Evolutionary conservation across 805 yeast species (phyloP), one percentile per base, ranked within the genome.

Genomic region (Nakazawaea holstii): DNA sequence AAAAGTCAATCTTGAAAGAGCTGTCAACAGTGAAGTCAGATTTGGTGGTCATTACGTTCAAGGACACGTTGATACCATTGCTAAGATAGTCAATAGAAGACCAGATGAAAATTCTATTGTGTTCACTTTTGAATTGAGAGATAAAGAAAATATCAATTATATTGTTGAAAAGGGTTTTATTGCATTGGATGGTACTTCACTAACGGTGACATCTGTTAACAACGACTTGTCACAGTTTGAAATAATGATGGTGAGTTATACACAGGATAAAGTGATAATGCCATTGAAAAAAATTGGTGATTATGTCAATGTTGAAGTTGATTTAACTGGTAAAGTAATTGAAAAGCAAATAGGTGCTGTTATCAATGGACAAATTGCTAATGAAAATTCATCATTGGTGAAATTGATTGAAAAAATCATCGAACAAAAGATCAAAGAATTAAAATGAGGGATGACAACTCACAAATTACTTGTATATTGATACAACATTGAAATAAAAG

Each of bases 1-100:
- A 15, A 74, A 72, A 49, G 96, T 94, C 17, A 92, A 94, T 61
- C 70, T 92, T 52, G 99, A 94, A 64, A 74, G 99, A 50, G 99
- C 99, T 0, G 89, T 94, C 30, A 72, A 82, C 2, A 73, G 70
- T 11, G 88, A 87, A 45, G 87, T 82, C 6, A 73, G 99, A 53
- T 80, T 91, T 58, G 99, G 99, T 24, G 99, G 99, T 0, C 99
- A 94, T 65, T 79, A 92, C 53, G 99, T 94, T 2, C 99, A 94
- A 59, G 99, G 99, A 6, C 99, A 94, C 68, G 89, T 94, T 28
- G 99, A 94, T 62, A 87, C 97, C 0, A 74, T 84, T 32, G 97
- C 97, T 2, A 64, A 62, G 32, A 84, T 92, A 35, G 73, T 75
- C 1, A 62, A 66, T 0, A 72, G 66, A 27, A 65, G 54, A 8